Evolutionary conservation across 2,329 filamentous ascomycete genomes (phyloP).

Genomic region (Lachnellula hyalina): DNA sequence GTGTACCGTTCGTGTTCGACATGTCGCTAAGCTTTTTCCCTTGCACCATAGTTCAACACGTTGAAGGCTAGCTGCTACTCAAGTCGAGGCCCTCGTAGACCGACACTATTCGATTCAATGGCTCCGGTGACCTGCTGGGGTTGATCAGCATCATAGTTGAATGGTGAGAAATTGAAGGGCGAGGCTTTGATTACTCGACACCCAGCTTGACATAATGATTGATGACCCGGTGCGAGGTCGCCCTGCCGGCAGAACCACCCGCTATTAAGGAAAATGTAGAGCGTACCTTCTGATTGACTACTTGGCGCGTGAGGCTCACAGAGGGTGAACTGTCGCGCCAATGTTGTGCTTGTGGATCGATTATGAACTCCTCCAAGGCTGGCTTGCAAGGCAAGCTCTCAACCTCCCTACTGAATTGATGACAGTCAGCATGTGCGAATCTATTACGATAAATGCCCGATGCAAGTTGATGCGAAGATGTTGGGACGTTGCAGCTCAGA

Average conservation of each 20-base stretch:
- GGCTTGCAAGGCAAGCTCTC: slow-evolving; percentile 18
- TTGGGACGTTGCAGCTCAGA: slow-evolving; percentile 16
- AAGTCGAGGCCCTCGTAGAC: neutral
- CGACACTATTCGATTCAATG: slow-evolving; percentile 4
- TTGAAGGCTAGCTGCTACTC: slow-evolving; percentile 4
- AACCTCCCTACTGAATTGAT: slow-evolving; percentile 13
- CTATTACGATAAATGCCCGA: slow-evolving; percentile 2
- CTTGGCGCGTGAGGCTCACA: slow-evolving; percentile 10
- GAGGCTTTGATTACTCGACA: neutral
- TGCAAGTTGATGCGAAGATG: slow-evolving; percentile 4
- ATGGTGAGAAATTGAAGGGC: too few species aligned
- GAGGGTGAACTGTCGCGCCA: slow-evolving; percentile 17
- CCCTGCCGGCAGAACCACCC: neutral
- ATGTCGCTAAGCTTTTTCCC: slow-evolving; percentile 36
- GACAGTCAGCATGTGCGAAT: slow-evolving; percentile 21
- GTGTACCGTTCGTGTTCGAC: slow-evolving; percentile 42
- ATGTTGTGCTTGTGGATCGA: slow-evolving; percentile 13
- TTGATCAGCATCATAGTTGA: slow-evolving; percentile 4
- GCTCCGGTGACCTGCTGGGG: slow-evolving; percentile 6
- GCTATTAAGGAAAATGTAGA: neutral
- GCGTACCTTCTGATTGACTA: slow-evolving; percentile 16
- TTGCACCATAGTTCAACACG: slow-evolving; percentile 55
- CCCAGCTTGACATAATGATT: neutral
- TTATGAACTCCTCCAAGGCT: slow-evolving; percentile 13
- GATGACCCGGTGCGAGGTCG: neutral